Base-by-base conservation (phyloP, 2,329 filamentous ascomycete genomes). In the Fusarium pseudocircinatum region DNA sequence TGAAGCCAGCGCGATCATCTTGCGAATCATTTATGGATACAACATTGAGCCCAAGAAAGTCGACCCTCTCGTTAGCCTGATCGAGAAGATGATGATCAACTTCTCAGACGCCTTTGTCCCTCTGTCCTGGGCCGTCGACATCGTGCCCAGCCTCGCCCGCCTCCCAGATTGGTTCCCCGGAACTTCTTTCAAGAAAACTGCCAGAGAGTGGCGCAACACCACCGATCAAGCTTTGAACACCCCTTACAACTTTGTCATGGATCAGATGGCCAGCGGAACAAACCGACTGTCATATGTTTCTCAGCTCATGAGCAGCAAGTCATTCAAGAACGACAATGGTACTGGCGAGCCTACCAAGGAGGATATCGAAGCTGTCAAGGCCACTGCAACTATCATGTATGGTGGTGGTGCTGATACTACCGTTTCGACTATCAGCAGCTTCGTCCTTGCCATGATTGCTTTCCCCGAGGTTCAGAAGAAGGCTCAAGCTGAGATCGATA, bases 1-100 rank as follows among this genome's bases (percentile, higher is more conserved):
- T 16, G 69, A 78, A 70, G 79, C 78, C 0, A 72, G 71, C 14
- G 76, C 78, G 4, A 79, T 74, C 15, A 74, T 79, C 20, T 63
- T 80, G 8, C 74, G 76, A 46, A 77, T 80, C 10, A 69, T 77
- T 2, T 82, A 82, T 32, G 80, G 80, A 39, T 83, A 83, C 52
- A 72, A 73, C 12, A 77, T 79, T 22, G 77, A 81, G n/a, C 77
- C 77, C 4, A 56, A 76, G n/a, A 72, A 75, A 22, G 20, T 56
- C 4, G 82, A 83, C 37, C 75, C 77, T 4, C 66, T 83, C 10
- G 78, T 83, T 6, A 43, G 56, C 1, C 52, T 82, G 16, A 75
- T 80, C 10, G 79, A 81, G 9, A 57, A 59, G 7, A 78, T 79
- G 67, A 78, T 82, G 74, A 50, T 50, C 13, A 70, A 80, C 20